phyloP scores from a whole-genome alignment of 768 basidiomycete genomes.

The Ramaria sp. region DNA sequence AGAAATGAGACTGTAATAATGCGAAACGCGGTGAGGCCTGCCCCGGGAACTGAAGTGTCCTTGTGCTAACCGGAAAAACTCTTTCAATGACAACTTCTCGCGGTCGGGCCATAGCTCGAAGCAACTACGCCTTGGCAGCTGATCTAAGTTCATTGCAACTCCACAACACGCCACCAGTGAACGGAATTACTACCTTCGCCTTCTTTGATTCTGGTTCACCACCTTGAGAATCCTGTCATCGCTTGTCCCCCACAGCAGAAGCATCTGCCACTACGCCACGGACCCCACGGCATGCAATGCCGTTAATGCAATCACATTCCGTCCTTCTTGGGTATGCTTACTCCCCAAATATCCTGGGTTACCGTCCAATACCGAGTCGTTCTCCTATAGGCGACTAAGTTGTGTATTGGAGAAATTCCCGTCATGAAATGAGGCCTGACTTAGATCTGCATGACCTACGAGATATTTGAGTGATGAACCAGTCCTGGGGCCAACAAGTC shows the following conservation, averaged over 20 bases:
- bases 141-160: conserved; percentile 29
- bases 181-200: conserved; percentile 30
- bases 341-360: not conserved
- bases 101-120: conserved; percentile 40
- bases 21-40: conserved; percentile 21
- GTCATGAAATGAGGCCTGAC: no score
- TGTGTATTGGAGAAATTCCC: conserved; percentile 24
- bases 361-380: not conserved
- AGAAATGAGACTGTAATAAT: conserved; percentile 26
- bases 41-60: no score
- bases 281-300: conserved; percentile 35
- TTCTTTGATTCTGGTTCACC: conserved; percentile 37
- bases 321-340: conserved; percentile 37
- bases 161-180: conserved; percentile 22
- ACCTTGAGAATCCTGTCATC: conserved; percentile 34
- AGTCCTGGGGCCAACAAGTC: no score
- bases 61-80: not conserved
- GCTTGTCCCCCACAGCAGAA: no score
- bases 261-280: no score
- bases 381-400: conserved; percentile 19
- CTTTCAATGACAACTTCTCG: conserved; percentile 23
- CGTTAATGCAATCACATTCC: conserved; percentile 30
- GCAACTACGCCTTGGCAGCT: conserved; percentile 39
- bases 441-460: not conserved
- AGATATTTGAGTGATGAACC: not conserved